phyloP scores from a whole-genome alignment of 345 rosid species.

The Sapria himalayana region DNA sequence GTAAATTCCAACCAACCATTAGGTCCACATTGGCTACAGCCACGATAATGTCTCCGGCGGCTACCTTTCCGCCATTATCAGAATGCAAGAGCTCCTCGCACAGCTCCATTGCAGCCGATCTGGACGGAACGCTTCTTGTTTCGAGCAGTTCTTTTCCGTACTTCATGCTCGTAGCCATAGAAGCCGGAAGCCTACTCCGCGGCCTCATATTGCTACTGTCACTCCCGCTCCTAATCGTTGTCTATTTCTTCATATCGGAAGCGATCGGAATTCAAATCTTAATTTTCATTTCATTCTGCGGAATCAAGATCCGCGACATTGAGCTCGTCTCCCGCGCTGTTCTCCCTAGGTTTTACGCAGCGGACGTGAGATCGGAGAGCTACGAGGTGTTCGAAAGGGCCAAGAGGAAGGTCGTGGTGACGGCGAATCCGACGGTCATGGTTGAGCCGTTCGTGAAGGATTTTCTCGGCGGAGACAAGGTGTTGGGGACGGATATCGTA shows the following conservation, averaged over 20 bases:
- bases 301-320: conserved; percentile 73
- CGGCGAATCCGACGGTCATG: conserved; percentile 79
- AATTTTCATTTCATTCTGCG: conserved; percentile 59
- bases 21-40: too few relatives aligned
- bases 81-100: conserved; percentile 25
- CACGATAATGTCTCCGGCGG: too few relatives aligned
- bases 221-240: conserved; percentile 36
- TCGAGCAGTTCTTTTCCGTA: conserved; percentile 74
- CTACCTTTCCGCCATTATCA: conserved; percentile 41
- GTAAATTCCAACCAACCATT: too few relatives aligned
- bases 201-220: conserved; percentile 59
- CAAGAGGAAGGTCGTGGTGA: conserved; percentile 84
- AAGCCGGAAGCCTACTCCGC: conserved; percentile 81
- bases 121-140: conserved; percentile 72
- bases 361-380: conserved; percentile 73
- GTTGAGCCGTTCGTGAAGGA: conserved; percentile 86
- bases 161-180: conserved; percentile 79
- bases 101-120: conserved; percentile 70
- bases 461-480: conserved; percentile 73
- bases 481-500: conserved; percentile 83
- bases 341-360: conserved; percentile 83
- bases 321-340: conserved; percentile 82
- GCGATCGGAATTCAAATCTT: conserved; percentile 76
- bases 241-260: conserved; percentile 64
- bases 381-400: conserved; percentile 60